Conservation (phyloP, 169 alveolate genomes). For the Amoebophrya sp. region DNA sequence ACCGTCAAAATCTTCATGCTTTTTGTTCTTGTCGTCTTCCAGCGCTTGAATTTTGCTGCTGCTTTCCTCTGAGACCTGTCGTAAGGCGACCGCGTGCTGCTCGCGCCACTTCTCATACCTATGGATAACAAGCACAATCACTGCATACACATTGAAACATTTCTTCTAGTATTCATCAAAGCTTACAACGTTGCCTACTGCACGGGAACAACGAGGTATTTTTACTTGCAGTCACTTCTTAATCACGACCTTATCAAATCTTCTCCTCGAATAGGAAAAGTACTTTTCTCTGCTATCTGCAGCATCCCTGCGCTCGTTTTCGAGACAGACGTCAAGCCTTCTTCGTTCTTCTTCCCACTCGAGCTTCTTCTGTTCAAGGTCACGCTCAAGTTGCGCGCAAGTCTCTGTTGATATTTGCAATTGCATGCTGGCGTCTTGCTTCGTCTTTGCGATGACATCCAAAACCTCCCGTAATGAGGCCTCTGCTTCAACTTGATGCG, state of each 20-base stretch:
- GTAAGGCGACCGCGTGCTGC: background rate
- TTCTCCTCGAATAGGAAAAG: no score
- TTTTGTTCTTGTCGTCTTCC: background rate
- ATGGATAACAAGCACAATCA: no score
- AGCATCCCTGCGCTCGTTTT: background rate
- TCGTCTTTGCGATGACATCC: background rate
- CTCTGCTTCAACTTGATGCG: background rate
- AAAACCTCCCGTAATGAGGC: background rate
- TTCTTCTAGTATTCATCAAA: no score
- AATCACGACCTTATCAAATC: no score
- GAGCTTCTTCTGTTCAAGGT: background rate
- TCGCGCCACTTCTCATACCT: background rate
- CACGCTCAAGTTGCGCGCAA: background rate
- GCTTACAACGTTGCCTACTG: no score
- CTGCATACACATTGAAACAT: no score
- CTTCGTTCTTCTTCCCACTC: background rate
- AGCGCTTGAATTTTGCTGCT: background rate
- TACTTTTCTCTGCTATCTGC: background rate
- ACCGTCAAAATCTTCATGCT: background rate
- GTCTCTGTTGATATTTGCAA: background rate
- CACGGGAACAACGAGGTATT: no score
- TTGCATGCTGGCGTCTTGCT: background rate
- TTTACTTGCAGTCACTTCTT: no score
- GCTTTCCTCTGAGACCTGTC: background rate
- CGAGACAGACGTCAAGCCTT: background rate